phyloP scores from a whole-genome alignment of 2,329 filamentous ascomycete genomes.

The Gaeumannomyces sp. region DNA sequence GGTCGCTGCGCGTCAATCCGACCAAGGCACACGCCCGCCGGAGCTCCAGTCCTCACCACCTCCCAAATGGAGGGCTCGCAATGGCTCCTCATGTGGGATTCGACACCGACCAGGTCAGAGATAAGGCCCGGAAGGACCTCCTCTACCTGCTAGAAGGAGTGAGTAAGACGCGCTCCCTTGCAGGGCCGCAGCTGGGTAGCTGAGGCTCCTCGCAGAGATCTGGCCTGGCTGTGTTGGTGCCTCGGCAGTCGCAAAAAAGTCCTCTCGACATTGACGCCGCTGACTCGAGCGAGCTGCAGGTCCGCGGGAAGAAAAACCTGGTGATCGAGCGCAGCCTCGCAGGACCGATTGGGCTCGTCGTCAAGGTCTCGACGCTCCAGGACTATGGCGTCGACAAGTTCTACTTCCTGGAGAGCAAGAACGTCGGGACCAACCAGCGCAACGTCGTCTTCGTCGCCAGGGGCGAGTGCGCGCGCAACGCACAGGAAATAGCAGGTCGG shows the following conservation, averaged over 20 bases:
- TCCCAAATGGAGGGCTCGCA: conserved; percentile 43
- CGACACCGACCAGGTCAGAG: conserved; percentile 68
- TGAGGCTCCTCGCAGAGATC: neutral
- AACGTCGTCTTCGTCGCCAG: conserved; percentile 92
- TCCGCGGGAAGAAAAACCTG: conserved; percentile 97
- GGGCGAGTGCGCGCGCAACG: conserved; percentile 80
- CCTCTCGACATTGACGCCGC: neutral
- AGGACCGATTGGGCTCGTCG: conserved; percentile 81
- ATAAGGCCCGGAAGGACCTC: conserved; percentile 81
- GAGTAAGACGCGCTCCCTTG: conserved; percentile 42
- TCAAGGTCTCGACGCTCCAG: conserved; percentile 91
- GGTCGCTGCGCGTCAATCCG: neutral
- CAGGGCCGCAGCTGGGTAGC: neutral
- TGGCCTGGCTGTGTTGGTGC: neutral
- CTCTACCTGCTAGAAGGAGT: conserved; percentile 90
- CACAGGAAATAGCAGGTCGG: conserved; percentile 83
- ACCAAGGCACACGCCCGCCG: neutral
- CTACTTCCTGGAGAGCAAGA: conserved; percentile 93
- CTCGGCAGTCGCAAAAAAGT: neutral
- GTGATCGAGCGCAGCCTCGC: conserved; percentile 88
- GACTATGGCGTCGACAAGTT: conserved; percentile 98
- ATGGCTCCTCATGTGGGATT: conserved; percentile 69
- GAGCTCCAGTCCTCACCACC: conserved; percentile 3
- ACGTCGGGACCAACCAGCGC: conserved; percentile 87
- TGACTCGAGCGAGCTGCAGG: conserved; percentile 44